Percentiles rank a stretch among this genome's conserved stretches.
These are phyloP conservation scores for Colletotrichum chrysophilum DNA, from an alignment of 2,329 filamentous ascomycete genomes.

Conservation along the genomic window DNA sequence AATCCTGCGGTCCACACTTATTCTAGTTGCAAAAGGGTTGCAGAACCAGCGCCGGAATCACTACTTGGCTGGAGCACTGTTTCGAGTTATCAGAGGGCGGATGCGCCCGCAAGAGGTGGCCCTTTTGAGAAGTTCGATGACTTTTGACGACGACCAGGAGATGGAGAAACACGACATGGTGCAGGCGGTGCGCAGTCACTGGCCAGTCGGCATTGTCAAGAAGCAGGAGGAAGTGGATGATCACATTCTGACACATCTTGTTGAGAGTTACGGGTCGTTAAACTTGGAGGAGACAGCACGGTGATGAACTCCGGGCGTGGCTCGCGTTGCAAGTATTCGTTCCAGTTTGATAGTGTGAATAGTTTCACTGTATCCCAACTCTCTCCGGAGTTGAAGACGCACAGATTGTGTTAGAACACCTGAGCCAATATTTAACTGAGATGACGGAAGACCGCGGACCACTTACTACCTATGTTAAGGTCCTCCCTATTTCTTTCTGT, in stretches of 20 bases:
- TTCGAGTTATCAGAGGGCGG: constrained; percentile 34
- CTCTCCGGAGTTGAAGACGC: too few species aligned
- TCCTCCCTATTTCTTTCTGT: too few species aligned
- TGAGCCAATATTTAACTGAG: too few species aligned
- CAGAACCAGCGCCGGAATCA: constrained; percentile 37
- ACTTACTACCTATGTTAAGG: too few species aligned
- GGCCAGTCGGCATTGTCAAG: constrained; percentile 34
- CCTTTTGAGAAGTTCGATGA: constrained; percentile 17
- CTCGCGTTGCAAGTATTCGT: not conserved
- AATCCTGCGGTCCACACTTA: constrained; percentile 33
- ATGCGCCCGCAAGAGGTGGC: constrained; percentile 34
- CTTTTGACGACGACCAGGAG: constrained; percentile 22
- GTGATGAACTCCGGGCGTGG: not conserved
- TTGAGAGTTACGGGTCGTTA: constrained; percentile 17
- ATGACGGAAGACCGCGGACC: too few species aligned
- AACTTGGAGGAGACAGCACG: not conserved
- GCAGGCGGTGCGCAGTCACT: constrained; percentile 30
- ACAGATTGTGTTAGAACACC: too few species aligned
- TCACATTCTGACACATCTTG: constrained; percentile 26
- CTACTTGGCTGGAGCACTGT: constrained; percentile 36
- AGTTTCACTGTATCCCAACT: too few species aligned
- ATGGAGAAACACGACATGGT: constrained; percentile 23
- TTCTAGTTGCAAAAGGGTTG: constrained; percentile 38
- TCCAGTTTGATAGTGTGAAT: not conserved
- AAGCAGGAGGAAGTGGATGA: constrained; percentile 30